Evolutionary conservation across 1,284 basidiomycete species (phyloP).

Genomic region (Caloboletus firmus): DNA sequence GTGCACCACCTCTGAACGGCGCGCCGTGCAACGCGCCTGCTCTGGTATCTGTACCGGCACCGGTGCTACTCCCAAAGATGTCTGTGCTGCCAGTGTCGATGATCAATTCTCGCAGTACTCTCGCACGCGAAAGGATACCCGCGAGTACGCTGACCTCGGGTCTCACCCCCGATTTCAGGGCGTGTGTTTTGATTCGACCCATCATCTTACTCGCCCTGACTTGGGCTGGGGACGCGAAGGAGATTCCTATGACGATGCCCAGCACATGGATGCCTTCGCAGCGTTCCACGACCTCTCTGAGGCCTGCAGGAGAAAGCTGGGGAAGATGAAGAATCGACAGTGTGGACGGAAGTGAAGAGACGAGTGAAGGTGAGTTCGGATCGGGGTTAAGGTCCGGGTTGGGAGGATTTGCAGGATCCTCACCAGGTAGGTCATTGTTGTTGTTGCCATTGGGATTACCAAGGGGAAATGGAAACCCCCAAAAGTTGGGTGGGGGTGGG

Average conservation of each 20-base stretch:
- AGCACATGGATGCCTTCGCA: conserved; percentile 17
- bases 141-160: conserved; percentile 17
- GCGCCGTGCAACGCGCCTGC: not conserved
- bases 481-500: conserved; percentile 1
- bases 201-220: not conserved
- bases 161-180: not conserved
- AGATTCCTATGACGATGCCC: conserved; percentile 21
- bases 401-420: conserved; percentile 4
- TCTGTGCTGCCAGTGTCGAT: conserved; percentile 14
- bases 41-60: not conserved
- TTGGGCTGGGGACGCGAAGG: conserved; percentile 8
- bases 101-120: conserved; percentile 16
- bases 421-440: not conserved
- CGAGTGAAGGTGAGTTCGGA: conserved; percentile 3
- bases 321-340: conserved; percentile 27
- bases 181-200: not conserved
- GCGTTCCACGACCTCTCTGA: conserved; percentile 24
- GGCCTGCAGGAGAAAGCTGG: conserved; percentile 22
- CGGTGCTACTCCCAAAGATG: not conserved
- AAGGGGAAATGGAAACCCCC: conserved; percentile 14
- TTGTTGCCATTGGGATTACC: conserved; percentile 4
- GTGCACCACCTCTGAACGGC: not conserved
- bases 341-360: conserved; percentile 17
- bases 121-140: conserved; percentile 18
- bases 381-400: not conserved